Evolutionary conservation across 768 basidiomycete species (phyloP).

Genomic region (Tubosaeta sp.): DNA sequence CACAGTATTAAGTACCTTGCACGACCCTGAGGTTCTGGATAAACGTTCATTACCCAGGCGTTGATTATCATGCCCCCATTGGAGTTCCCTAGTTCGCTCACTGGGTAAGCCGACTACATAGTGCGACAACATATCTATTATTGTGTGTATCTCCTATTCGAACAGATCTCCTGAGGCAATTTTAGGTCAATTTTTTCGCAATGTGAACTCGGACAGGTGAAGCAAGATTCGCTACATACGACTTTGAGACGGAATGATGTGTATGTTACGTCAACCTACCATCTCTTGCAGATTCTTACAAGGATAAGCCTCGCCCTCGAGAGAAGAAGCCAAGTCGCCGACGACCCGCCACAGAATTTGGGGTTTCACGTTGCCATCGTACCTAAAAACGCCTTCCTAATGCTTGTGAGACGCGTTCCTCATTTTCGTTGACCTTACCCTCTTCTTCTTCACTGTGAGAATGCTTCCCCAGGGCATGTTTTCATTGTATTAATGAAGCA

Average conservation of each 20-base stretch:
- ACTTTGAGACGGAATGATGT: neutral
- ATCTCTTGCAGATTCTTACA: slow-evolving; percentile 11
- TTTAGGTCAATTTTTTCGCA: neutral
- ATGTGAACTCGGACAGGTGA: slow-evolving; percentile 1
- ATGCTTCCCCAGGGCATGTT: slow-evolving; percentile 18
- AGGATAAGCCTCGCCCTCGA: slow-evolving; percentile 7
- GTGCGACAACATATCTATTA: neutral
- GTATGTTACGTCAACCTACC: slow-evolving; percentile 14
- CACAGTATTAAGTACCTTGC: neutral
- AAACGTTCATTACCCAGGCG: neutral
- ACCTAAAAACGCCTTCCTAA: slow-evolving; percentile 2
- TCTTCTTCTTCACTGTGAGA: slow-evolving; percentile 7
- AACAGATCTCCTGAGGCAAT: neutral
- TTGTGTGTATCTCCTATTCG: neutral
- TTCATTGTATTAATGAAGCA: slow-evolving; percentile 25
- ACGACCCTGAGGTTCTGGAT: slow-evolving; percentile 9
- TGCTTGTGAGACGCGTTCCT: slow-evolving; percentile 8
- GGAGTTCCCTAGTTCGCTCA: neutral
- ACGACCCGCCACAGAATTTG: neutral
- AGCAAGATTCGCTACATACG: neutral
- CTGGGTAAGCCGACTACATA: neutral
- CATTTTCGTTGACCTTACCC: slow-evolving; percentile 7
- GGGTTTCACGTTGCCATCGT: slow-evolving; percentile 1
- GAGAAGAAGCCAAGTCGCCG: slow-evolving; percentile 16
- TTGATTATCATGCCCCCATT: neutral